phyloP scores from a whole-genome alignment of 73 alveolate species.

The Paramecium sonneborni region DNA sequence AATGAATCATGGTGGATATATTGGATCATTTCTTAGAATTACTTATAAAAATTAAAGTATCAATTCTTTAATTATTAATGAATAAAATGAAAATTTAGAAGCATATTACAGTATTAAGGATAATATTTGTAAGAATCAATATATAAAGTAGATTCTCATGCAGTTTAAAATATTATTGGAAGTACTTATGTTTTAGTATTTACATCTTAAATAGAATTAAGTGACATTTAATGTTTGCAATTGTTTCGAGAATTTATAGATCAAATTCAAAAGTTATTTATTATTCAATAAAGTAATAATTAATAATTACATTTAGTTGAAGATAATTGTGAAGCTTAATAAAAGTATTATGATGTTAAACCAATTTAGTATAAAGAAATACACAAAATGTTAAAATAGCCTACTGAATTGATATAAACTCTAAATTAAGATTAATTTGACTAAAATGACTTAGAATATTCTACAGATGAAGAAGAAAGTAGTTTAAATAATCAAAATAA shows the following conservation, averaged over 20 bases:
- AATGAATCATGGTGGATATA: conserved; percentile 30
- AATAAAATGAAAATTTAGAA: background rate
- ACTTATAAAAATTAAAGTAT: background rate
- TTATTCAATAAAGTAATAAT: background rate
- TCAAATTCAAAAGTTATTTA: background rate
- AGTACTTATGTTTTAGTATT: background rate
- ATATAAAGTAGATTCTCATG: background rate
- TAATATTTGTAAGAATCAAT: background rate
- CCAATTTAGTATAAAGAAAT: background rate
- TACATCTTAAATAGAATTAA: background rate
- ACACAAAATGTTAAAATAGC: background rate
- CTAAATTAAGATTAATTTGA: background rate
- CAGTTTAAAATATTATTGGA: background rate
- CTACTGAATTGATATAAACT: background rate
- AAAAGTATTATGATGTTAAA: background rate
- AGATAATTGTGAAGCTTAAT: background rate
- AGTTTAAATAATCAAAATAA: too few species aligned
- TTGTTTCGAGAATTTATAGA: background rate
- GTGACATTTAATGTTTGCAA: background rate
- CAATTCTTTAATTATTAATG: background rate
- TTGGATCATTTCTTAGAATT: background rate
- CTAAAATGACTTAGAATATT: background rate
- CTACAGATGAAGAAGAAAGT: background rate
- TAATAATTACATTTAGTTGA: background rate
- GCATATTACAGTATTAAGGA: background rate